A percentile compares a stretch with the other conserved stretches of the same genome.
Conservation (phyloP, 2,329 filamentous ascomycete species). For the Cladosporium sp. region DNA sequence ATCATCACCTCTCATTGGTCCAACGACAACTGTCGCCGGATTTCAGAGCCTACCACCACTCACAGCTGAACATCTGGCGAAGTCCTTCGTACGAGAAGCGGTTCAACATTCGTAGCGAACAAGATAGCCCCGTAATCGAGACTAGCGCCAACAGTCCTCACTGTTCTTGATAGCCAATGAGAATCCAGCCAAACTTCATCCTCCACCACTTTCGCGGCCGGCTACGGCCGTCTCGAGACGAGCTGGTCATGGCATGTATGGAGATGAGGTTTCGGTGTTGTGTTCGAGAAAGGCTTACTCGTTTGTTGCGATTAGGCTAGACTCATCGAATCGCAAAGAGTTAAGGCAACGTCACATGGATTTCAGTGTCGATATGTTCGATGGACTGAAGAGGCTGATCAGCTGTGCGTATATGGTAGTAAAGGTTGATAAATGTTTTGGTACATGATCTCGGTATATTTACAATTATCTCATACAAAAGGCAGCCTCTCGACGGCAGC, state of each 20-base stretch:
- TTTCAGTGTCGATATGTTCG: too few species aligned
- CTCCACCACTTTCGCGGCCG: background rate
- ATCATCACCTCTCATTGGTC: background rate
- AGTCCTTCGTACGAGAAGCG: background rate
- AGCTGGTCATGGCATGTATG: background rate
- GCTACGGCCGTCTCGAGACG: background rate
- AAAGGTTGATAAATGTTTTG: background rate
- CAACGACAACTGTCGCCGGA: background rate
- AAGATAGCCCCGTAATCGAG: too few species aligned
- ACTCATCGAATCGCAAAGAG: too few species aligned
- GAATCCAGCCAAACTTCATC: background rate
- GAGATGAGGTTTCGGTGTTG: background rate
- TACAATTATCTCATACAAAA: constrained; percentile 13
- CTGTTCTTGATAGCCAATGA: background rate
- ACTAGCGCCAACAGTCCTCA: too few species aligned
- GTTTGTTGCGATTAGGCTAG: too few species aligned
- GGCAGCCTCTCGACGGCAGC: background rate
- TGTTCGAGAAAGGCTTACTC: background rate
- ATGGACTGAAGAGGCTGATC: too few species aligned
- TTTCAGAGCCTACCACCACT: background rate
- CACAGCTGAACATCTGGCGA: background rate
- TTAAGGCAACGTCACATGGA: too few species aligned
- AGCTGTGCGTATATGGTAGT: too few species aligned
- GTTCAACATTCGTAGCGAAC: background rate
- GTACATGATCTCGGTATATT: constrained; percentile 34